Evolutionary conservation across 176 grass and related monocot genomes (phyloP).

Genomic region (Dactylis glomerata): DNA sequence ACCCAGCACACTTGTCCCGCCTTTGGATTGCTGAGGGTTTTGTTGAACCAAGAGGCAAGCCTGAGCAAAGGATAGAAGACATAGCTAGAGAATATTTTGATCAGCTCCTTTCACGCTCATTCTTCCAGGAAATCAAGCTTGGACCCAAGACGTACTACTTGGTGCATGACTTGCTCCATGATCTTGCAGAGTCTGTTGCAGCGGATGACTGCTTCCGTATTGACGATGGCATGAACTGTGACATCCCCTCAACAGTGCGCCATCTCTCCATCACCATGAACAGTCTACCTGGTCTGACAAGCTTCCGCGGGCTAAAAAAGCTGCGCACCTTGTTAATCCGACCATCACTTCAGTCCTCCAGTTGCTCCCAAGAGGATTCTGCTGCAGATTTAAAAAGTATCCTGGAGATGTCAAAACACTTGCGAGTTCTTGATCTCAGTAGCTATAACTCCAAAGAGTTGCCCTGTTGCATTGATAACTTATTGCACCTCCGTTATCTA

Average conservation of each 20-base stretch:
- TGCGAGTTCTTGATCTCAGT: slow-evolving; percentile 13
- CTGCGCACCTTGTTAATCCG: not conserved
- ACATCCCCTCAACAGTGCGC: slow-evolving; percentile 9
- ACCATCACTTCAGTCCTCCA: not conserved
- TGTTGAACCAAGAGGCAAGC: not conserved
- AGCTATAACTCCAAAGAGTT: not conserved
- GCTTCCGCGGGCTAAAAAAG: not conserved
- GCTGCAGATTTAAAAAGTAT: not conserved
- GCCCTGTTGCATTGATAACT: not conserved
- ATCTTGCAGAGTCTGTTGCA: slow-evolving; percentile 13
- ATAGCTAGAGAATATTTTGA: slow-evolving; percentile 18
- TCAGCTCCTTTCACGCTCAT: slow-evolving; percentile 11
- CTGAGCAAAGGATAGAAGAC: slow-evolving; percentile 6
- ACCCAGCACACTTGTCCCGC: not conserved
- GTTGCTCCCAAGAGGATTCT: not conserved
- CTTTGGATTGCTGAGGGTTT: slow-evolving; percentile 25
- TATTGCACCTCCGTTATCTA: slow-evolving; percentile 23
- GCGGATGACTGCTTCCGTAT: slow-evolving; percentile 1
- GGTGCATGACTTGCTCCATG: slow-evolving; percentile 18
- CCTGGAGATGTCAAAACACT: not conserved
- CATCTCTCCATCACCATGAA: slow-evolving; percentile 6
- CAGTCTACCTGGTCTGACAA: not conserved
- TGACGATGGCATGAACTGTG: not conserved
- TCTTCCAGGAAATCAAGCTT: not conserved
- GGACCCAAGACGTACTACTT: not conserved